Conservation (phyloP, 2,329 filamentous ascomycete genomes). For the Helotiales sp. region DNA sequence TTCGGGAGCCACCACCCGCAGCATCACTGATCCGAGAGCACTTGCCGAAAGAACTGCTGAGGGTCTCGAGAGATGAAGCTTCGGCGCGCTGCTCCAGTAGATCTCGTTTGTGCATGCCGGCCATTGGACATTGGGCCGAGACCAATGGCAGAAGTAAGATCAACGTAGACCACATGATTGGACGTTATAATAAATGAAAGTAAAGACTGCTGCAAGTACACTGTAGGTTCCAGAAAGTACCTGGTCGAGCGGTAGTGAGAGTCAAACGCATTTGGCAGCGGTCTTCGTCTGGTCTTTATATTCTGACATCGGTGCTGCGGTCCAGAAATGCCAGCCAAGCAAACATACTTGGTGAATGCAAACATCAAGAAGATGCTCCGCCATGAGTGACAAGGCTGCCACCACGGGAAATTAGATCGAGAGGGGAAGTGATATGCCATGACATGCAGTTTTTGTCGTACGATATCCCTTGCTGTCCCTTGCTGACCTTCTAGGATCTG, state of each 20-base stretch:
- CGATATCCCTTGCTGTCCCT: not conserved
- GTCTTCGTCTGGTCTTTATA: not conserved
- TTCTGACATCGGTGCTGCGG: not conserved
- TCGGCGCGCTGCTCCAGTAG: constrained; percentile 21
- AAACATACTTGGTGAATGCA: too few relatives aligned
- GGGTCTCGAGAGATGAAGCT: constrained; percentile 31
- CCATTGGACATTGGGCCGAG: constrained; percentile 33
- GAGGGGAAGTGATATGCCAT: not conserved
- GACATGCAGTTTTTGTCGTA: not conserved
- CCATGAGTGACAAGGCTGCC: not conserved
- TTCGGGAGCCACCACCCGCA: constrained; percentile 56
- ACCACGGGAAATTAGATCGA: not conserved
- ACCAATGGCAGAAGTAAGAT: constrained; percentile 33
- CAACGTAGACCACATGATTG: constrained; percentile 23
- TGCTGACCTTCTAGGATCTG: not conserved
- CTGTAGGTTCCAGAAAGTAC: too few relatives aligned
- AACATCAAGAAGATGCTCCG: not conserved
- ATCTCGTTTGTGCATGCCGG: constrained; percentile 28
- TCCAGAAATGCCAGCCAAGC: not conserved
- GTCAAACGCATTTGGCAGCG: too few relatives aligned
- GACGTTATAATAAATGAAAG: not conserved
- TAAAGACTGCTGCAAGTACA: not conserved
- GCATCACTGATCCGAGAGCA: constrained; percentile 33
- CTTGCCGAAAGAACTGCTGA: constrained; percentile 34
- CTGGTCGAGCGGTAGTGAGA: too few relatives aligned